Evolutionary conservation across 352 stramenopile species (phyloP), one percentile per base, ranked within the genome.

Genomic region (Globisporangium paroecandrum): DNA sequence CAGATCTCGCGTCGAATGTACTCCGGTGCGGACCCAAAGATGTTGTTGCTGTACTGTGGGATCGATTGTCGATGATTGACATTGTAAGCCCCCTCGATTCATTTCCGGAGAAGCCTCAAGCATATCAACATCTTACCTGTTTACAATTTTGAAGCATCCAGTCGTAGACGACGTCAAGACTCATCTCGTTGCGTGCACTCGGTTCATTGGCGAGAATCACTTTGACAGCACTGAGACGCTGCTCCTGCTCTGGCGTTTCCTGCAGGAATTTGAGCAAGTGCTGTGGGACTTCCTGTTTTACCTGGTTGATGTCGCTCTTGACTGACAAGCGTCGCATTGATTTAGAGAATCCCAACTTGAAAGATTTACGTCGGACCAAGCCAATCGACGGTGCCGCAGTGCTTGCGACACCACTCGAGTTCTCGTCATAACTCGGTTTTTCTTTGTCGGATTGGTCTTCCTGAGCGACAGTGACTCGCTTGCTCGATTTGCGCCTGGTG

Each of bases 81-180:
- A 25, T 47, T 29, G 20, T 61, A 34, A 61, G 7, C 25, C 29
- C 10, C 22, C 24, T 15, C 27, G 18, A 18, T n/a, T 58, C 24
- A n/a, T 57, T n/a, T n/a, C 54, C 12, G 15, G 13, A n/a, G 32
- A 59, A 29, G 10, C 32, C 10, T 20, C 20, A n/a, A 18, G 12
- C 9, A 24, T 34, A 29, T 46, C 3, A 36, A 10, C 4, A 8
- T 55, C 32, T n/a, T 69, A 82, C 76, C 65, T 90, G 81, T 60
- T 90, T 89, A 62, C 85, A 93, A 74, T 91, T 90, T 47, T 85
- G 76, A 56, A 90, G 73, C 85, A 93, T 93, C 85, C 85, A 93
- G 49, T 79, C 73, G 74, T 90, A 93, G 4, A 93, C 79, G 1
- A 90, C 47, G 22, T 90, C 79, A 34, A 91, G 80, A 62, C 82